These are phyloP conservation scores for Avena atlantica DNA, from an alignment of 176 grass and related monocot genomes.

Conservation along the genomic window DNA sequence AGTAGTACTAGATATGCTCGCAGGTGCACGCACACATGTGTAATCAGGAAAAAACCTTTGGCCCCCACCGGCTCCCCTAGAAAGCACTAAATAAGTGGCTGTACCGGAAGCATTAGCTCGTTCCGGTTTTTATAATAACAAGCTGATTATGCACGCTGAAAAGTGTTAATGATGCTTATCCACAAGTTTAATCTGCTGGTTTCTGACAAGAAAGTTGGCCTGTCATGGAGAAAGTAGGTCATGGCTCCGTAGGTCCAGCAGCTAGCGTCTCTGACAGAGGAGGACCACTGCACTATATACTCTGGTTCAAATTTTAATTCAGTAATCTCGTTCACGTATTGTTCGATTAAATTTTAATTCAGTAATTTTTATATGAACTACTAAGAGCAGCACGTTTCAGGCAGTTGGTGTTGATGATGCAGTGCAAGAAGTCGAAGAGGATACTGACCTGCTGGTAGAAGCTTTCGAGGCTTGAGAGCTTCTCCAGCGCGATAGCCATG, in stretches of 20 bases:
- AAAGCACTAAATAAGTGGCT: constrained; percentile 34
- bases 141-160: constrained; percentile 47
- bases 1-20: not conserved
- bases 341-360: not conserved
- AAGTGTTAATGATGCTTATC: constrained; percentile 57
- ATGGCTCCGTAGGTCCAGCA: constrained; percentile 44
- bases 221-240: constrained; percentile 39
- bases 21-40: constrained; percentile 39
- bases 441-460: constrained; percentile 75
- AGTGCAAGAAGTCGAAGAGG: not conserved
- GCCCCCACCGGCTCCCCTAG: constrained; percentile 36
- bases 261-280: constrained; percentile 32
- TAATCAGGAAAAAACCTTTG: constrained; percentile 41
- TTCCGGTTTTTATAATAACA: constrained; percentile 42
- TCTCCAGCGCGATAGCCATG: constrained; percentile 75
- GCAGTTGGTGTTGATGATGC: constrained; percentile 5
- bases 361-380: not conserved
- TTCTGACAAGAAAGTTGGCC: constrained; percentile 50
- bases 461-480: constrained; percentile 78
- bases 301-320: constrained; percentile 1
- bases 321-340: constrained; percentile 21
- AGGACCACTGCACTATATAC: constrained; percentile 24
- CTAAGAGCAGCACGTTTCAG: not conserved
- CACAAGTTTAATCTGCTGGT: constrained; percentile 39
- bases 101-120: constrained; percentile 38